Evolutionary conservation across 495 filamentous ascomycete species (phyloP), one percentile per base, ranked within the genome.

Genomic region (Neurospora sp.): DNA sequence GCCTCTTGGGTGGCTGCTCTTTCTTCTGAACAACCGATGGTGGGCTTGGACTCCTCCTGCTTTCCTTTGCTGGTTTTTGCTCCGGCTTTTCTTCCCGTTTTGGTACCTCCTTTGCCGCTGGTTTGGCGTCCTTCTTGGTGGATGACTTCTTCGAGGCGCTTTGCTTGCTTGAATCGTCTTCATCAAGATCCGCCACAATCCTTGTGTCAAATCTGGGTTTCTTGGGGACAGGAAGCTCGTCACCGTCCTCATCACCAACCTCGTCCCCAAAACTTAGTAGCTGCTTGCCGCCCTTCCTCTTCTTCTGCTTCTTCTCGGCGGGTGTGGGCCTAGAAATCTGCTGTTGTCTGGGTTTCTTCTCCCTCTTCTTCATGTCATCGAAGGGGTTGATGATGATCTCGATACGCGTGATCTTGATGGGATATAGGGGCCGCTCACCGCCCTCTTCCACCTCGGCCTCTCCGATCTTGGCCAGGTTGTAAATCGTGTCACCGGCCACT

Each of bases 351-450:
- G 83, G 83, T 59, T 83, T 82, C 44, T 83, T 82, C 74, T 89
- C 86, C 78, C 91, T 87, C 82, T 89, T 90, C 70, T 91, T 90
- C 88, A 99, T 91, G 78, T 93, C 96, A 73, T 92, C 90, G 72
- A 93, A 97, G 9, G 96, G 91, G 78, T 97, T 97, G 27, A 95
- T 92, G 77, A 98, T 80, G 16, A 99, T 89, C 80, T 98, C 93
- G 48, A 91, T 87, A 3, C 87, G 86, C 0, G 89, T 91, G 71
- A 99, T 89, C 80, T 89, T 94, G 37, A 92, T 87, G 4, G 95
- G 92, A 81, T 97, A 99, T 18, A 97, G 77, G 38, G 95, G 95
- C 74, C 92, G 88, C 73, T 98, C 96, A n/a, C 84, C 88, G 37
- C 90, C 91, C 77, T 92, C 92, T 70, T 89, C 87, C 22, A 94